Base-by-base conservation (phyloP, 208 protist genomes). In the Wallacemonas rigidus region DNA sequence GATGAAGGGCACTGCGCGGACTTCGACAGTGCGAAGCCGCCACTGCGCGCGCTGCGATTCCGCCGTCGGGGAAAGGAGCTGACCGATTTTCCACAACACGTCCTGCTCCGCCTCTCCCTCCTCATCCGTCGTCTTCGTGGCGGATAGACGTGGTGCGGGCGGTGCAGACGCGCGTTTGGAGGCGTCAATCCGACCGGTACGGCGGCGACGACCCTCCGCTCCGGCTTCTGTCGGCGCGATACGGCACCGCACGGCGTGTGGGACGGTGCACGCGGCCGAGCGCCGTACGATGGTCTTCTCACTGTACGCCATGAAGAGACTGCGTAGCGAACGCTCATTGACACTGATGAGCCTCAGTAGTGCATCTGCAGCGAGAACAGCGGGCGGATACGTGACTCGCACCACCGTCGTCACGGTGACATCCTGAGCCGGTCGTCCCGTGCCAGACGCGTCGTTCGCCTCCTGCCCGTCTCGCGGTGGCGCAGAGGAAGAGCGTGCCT, bases 221-320 rank as follows among this genome's bases (percentile, higher is more conserved):
- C 11, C 7, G 47, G 47, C 47, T 14, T 51, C 14, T 8, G 47
- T 15, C 47, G 1, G 7, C 15, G 54, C 35, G 54, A 58, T 11
- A 8, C 15, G n/a, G 9, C 6, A 8, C 60, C 5, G 5, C 41
- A 65, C 80, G 1, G 80, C 71, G 6, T 17, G 50, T 40, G 80
- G 83, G 0, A 72, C 61, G 35, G 54, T 39, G 58, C 86, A 86
- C 17, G 40, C 35, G 1, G 60, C 17, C 17, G 80, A 83, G 4
- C 83, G 79, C 45, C 80, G 77, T 58, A 88, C 74, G 26, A 69
- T 60, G 47, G 76, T 69, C 36, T 71, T 76, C 44, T 75, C 75
- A 43, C 82, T 86, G 75, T 86, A 91, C 0, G 79, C 81, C n/a
- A 82, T 58, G 74, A 95, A 95, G 50, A 95, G 79, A 53, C 86